Percentiles rank a stretch among this genome's conserved stretches.
These are phyloP conservation scores for Phytophthora citrophthora DNA, from an alignment of 352 stramenopile genomes.

Conservation along the genomic window DNA sequence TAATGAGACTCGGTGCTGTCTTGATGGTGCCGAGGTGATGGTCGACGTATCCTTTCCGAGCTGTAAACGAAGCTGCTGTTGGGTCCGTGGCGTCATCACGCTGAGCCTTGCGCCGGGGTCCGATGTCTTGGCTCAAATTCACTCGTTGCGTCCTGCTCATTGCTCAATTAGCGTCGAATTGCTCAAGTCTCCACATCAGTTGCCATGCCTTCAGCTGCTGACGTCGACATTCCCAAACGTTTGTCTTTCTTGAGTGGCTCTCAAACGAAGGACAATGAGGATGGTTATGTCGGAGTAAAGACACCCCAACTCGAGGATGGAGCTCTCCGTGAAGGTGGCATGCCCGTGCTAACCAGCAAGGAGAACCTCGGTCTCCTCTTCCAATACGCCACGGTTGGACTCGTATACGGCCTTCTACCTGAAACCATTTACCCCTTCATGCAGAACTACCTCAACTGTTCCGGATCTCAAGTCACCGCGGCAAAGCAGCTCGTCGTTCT, in stretches of 20 bases:
- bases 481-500: constrained; percentile 43
- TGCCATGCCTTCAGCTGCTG: background rate
- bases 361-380: constrained; percentile 44
- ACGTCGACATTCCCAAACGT: constrained; percentile 23
- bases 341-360: constrained; percentile 30
- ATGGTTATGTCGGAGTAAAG: constrained; percentile 21
- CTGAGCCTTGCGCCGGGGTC: background rate
- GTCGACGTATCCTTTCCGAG: background rate
- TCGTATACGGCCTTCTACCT: constrained; percentile 47
- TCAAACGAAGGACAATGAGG: constrained; percentile 29
- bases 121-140: constrained; percentile 1
- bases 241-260: constrained; percentile 37
- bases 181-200: background rate
- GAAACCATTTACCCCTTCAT: constrained; percentile 51
- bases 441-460: constrained; percentile 47
- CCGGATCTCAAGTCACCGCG: constrained; percentile 40
- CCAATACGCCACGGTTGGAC: constrained; percentile 46
- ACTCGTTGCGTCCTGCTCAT: background rate
- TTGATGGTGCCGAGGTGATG: constrained; percentile 5
- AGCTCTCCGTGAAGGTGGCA: constrained; percentile 35
- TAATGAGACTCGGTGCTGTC: background rate
- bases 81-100: constrained; percentile 1
- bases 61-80: background rate
- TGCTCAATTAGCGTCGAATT: background rate
- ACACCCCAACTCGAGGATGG: constrained; percentile 23